Evolutionary conservation across 2,329 filamentous ascomycete species (phyloP).

Genomic region (Arthrobotrys musiformis): DNA sequence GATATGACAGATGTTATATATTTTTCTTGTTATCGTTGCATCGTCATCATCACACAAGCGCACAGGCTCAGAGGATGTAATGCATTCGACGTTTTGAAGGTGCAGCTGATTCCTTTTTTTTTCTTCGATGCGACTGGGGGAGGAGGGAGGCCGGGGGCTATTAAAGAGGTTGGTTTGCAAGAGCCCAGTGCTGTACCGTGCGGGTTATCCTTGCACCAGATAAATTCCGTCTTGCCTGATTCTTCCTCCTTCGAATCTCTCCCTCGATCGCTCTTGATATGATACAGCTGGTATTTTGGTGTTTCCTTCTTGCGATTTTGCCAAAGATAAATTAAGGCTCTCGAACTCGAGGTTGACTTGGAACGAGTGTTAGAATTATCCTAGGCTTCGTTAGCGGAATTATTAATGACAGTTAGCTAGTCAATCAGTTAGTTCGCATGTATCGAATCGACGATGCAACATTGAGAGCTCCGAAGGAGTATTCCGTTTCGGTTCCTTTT

Average conservation of each 20-base stretch:
- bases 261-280: background rate
- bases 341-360: too few relatives aligned
- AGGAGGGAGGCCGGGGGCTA: too few relatives aligned
- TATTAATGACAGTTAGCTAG: background rate
- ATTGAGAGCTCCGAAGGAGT: constrained; percentile 12
- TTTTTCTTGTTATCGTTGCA: constrained; percentile 21
- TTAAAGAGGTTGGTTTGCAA: constrained; percentile 6
- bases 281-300: too few relatives aligned
- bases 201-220: constrained; percentile 1
- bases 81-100: constrained; percentile 14
- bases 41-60: constrained; percentile 51
- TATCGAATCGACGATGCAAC: background rate
- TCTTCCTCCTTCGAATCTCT: background rate
- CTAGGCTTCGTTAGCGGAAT: background rate
- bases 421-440: background rate
- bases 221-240: background rate
- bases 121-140: constrained; percentile 1
- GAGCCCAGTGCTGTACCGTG: background rate
- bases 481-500: background rate
- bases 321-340: too few relatives aligned
- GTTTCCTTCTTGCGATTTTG: too few relatives aligned
- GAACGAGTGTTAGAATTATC: background rate
- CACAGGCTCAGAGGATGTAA: constrained; percentile 17
- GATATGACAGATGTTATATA: too few relatives aligned
- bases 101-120: constrained; percentile 5